Evolutionary conservation across 2,329 filamentous ascomycete species (phyloP).

Genomic region (Beauveria caledonica): DNA sequence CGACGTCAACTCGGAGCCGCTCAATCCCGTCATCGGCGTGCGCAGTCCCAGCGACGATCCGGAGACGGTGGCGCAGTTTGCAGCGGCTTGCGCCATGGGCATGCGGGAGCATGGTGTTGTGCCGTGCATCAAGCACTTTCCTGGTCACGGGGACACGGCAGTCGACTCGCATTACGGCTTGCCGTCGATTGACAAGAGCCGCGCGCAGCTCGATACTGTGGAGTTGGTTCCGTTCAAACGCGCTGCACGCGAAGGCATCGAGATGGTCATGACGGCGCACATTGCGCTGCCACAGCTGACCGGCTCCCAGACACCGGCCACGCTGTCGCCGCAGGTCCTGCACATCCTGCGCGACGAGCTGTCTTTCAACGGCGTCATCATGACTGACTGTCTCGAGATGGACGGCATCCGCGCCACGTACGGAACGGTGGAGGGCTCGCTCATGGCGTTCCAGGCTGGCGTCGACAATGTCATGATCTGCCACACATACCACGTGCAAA

Average conservation of each 20-base stretch:
- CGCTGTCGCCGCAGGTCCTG: constrained; percentile 18
- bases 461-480: constrained; percentile 23
- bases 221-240: constrained; percentile 19
- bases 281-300: constrained; percentile 18
- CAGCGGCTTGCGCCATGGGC: constrained; percentile 16
- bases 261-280: constrained; percentile 23
- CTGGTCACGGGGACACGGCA: constrained; percentile 20
- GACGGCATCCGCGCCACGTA: constrained; percentile 19
- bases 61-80: constrained; percentile 15
- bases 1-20: constrained; percentile 20
- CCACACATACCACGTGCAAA: constrained; percentile 19
- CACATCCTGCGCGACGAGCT: constrained; percentile 18
- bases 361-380: constrained; percentile 17
- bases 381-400: constrained; percentile 22
- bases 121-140: constrained; percentile 22
- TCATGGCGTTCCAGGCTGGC: constrained; percentile 20
- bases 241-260: constrained; percentile 16
- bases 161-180: constrained; percentile 21
- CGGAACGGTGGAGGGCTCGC: constrained; percentile 18
- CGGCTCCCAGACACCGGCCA: constrained; percentile 16
- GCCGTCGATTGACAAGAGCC: constrained; percentile 18
- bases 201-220: constrained; percentile 15
- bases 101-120: constrained; percentile 15
- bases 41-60: constrained; percentile 20
- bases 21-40: constrained; percentile 21